Conservation (phyloP, 2,329 filamentous ascomycete genomes). For the Fusarium musae region DNA sequence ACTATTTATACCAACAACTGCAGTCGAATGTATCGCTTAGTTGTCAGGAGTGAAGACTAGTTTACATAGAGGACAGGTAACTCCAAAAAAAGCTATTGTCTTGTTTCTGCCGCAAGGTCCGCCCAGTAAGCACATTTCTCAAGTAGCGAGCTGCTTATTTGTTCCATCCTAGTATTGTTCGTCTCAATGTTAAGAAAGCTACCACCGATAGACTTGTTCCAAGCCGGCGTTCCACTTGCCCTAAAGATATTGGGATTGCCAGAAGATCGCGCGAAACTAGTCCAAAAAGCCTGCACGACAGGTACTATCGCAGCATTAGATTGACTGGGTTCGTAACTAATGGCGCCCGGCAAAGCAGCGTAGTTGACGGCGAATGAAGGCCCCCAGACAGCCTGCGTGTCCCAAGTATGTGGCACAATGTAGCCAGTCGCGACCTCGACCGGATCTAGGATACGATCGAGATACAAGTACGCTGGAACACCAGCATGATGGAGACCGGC, state of each 20-base stretch:
- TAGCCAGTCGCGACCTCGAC: neutral
- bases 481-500: neutral
- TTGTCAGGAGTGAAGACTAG: neutral
- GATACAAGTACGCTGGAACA: neutral
- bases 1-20: neutral
- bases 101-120: neutral
- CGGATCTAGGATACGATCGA: neutral
- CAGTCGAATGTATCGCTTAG: rapidly evolving
- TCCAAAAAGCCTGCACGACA: neutral
- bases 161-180: neutral
- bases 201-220: neutral
- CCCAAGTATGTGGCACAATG: neutral
- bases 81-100: neutral
- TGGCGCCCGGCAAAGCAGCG: neutral
- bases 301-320: neutral
- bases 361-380: neutral
- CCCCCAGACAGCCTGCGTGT: neutral
- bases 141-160: neutral
- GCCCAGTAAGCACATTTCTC: neutral
- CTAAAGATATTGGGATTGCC: neutral
- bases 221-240: neutral
- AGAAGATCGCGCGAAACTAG: neutral
- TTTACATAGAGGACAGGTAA: neutral
- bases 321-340: neutral
- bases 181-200: neutral